These are phyloP conservation scores for Murraya koenigii DNA, from an alignment of 345 rosid species.

Conservation along the genomic window DNA sequence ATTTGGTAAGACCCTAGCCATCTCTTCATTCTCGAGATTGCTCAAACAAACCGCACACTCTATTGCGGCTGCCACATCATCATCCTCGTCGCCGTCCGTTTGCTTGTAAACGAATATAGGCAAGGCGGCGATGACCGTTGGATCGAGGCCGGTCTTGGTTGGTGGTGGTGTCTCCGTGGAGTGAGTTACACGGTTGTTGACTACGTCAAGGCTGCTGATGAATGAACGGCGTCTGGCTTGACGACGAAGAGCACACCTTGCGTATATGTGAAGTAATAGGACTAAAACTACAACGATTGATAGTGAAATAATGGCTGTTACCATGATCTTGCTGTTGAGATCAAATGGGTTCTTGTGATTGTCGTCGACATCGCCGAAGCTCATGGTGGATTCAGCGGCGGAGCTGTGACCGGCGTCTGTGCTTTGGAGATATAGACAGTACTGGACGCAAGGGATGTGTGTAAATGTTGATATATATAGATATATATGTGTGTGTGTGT, in stretches of 20 bases:
- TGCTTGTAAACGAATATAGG: conserved; percentile 43
- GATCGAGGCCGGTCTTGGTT: conserved; percentile 53
- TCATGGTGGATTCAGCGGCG: conserved; percentile 11
- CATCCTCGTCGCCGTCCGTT: conserved; percentile 1
- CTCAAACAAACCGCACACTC: conserved; percentile 80
- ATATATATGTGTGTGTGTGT: too few relatives aligned
- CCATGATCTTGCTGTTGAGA: conserved; percentile 44
- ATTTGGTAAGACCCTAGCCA: conserved; percentile 59
- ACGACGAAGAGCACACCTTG: conserved; percentile 34
- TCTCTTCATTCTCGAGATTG: conserved; percentile 59
- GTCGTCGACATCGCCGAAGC: neutral
- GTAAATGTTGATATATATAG: neutral
- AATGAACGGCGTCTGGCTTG: conserved; percentile 33
- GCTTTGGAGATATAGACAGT: neutral
- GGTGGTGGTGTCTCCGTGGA: conserved; percentile 21
- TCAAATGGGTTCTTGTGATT: conserved; percentile 7
- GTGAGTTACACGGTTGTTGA: neutral
- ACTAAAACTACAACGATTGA: conserved; percentile 39
- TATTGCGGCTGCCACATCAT: neutral
- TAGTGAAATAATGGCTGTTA: conserved; percentile 39
- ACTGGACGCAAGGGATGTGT: neutral
- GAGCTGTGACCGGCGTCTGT: neutral
- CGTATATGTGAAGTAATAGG: conserved; percentile 39
- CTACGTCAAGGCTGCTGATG: conserved; percentile 2
- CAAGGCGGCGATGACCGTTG: conserved; percentile 44